Conservation (phyloP, 129 eudicot genomes). For the Escallonia herrerae region DNA sequence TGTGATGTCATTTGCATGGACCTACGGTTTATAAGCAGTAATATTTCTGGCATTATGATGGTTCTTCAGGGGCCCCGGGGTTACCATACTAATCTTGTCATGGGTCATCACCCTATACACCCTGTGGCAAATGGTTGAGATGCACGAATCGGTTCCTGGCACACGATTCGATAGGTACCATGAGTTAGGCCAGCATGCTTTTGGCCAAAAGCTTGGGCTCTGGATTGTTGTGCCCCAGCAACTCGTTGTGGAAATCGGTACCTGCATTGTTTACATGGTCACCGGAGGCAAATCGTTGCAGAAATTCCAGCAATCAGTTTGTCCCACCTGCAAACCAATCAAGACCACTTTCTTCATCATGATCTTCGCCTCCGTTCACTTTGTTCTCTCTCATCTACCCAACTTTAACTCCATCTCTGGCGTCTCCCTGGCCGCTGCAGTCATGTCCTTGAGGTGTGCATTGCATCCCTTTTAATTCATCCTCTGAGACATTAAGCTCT, state of each 20-base stretch:
- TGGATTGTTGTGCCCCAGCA: constrained; percentile 60
- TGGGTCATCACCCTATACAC: constrained; percentile 62
- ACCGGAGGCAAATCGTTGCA: constrained; percentile 57
- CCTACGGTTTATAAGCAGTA: not conserved
- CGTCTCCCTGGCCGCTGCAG: constrained; percentile 59
- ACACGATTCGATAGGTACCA: constrained; percentile 67
- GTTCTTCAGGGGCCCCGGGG: constrained; percentile 46
- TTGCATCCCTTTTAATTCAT: not conserved
- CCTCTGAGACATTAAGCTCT: not conserved
- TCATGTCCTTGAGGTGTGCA: constrained; percentile 58
- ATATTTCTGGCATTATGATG: not conserved
- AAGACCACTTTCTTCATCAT: constrained; percentile 46
- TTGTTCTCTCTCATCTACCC: constrained; percentile 57
- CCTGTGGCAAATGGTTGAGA: constrained; percentile 74
- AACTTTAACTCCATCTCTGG: constrained; percentile 50
- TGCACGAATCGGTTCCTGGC: constrained; percentile 66
- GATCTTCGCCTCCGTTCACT: constrained; percentile 53
- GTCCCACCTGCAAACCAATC: constrained; percentile 37
- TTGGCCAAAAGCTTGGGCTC: constrained; percentile 62
- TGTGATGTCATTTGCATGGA: no score
- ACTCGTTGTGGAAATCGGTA: constrained; percentile 42
- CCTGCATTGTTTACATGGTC: constrained; percentile 60
- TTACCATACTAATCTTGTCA: constrained; percentile 32
- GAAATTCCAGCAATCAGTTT: constrained; percentile 35
- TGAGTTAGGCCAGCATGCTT: constrained; percentile 61